Evolutionary conservation across 2,329 filamentous ascomycete genomes (phyloP).

Genomic region (Paraconiothyrium sp.): DNA sequence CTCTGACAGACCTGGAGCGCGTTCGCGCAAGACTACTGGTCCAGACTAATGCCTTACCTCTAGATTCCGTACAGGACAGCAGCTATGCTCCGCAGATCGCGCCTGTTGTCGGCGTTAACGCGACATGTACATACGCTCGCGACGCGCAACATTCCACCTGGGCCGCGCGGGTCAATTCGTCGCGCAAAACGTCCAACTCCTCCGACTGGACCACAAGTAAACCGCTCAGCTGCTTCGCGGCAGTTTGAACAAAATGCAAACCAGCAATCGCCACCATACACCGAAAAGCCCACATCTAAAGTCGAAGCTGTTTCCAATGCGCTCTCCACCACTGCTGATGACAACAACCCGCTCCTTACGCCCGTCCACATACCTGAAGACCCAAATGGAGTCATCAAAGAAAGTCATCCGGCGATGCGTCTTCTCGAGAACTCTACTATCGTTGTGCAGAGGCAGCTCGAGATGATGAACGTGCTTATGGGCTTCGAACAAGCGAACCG

Average conservation of each 20-base stretch:
- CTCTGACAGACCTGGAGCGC: not conserved
- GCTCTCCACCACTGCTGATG: conserved; percentile 53
- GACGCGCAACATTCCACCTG: conserved; percentile 32
- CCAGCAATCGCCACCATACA: conserved; percentile 17
- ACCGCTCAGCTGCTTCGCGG: conserved; percentile 21
- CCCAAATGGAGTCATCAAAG: conserved; percentile 66
- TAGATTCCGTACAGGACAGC: not conserved
- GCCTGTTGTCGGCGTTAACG: conserved; percentile 41
- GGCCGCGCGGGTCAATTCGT: conserved; percentile 36
- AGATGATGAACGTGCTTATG: conserved; percentile 72
- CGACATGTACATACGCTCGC: conserved; percentile 35
- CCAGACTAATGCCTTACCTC: not conserved
- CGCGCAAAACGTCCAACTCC: conserved; percentile 24
- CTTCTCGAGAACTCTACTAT: conserved; percentile 69
- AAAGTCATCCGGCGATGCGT: conserved; percentile 65
- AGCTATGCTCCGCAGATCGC: conserved; percentile 38
- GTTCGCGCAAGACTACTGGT: not conserved
- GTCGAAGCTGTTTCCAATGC: conserved; percentile 56
- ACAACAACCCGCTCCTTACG: conserved; percentile 63
- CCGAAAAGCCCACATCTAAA: conserved; percentile 41
- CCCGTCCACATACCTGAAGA: conserved; percentile 71
- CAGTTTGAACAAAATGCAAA: conserved; percentile 17
- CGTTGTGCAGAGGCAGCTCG: conserved; percentile 70
- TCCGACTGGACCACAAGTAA: conserved; percentile 20
- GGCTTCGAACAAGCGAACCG: conserved; percentile 74